These are phyloP conservation scores for Suillus discolor DNA, from an alignment of 768 basidiomycete species.

Conservation along the genomic window DNA sequence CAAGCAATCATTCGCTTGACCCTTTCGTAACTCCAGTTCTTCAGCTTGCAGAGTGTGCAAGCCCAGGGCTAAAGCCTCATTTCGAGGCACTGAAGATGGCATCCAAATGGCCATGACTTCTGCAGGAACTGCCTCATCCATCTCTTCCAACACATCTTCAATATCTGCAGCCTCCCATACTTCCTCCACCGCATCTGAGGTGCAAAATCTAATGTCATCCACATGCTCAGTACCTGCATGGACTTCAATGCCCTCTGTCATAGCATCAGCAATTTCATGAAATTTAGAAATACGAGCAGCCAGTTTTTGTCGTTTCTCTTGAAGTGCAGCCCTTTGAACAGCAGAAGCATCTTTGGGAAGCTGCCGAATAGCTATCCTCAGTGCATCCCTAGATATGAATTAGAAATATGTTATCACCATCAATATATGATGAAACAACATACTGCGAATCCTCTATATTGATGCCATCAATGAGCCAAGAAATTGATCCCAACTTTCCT, in stretches of 20 bases:
- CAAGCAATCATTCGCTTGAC: conserved; percentile 10
- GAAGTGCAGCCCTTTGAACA: not conserved
- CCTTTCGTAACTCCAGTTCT: conserved; percentile 1
- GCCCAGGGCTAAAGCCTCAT: not conserved
- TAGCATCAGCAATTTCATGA: not conserved
- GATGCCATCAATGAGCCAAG: conserved; percentile 9
- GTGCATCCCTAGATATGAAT: conserved; percentile 1
- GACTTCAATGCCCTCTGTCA: not conserved
- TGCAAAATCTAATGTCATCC: not conserved
- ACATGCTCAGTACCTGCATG: not conserved
- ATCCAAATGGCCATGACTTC: conserved; percentile 12
- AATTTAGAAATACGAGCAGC: not conserved
- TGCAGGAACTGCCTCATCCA: not conserved
- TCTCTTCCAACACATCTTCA: not conserved
- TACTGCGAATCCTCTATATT: conserved; percentile 11
- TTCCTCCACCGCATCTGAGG: not conserved
- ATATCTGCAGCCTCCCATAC: not conserved
- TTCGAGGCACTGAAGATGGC: not conserved
- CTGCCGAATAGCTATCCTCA: conserved; percentile 3
- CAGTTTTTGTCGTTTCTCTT: not conserved
- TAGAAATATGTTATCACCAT: too few species aligned
- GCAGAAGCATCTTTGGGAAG: conserved; percentile 5
- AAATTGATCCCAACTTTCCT: not conserved
- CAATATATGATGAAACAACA: too few species aligned
- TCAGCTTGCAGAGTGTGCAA: not conserved